A percentile compares a stretch with the other conserved stretches of the same genome.
Evolutionary conservation across 2,329 filamentous ascomycete species (phyloP).

Genomic region (Aspergillus proliferans): DNA sequence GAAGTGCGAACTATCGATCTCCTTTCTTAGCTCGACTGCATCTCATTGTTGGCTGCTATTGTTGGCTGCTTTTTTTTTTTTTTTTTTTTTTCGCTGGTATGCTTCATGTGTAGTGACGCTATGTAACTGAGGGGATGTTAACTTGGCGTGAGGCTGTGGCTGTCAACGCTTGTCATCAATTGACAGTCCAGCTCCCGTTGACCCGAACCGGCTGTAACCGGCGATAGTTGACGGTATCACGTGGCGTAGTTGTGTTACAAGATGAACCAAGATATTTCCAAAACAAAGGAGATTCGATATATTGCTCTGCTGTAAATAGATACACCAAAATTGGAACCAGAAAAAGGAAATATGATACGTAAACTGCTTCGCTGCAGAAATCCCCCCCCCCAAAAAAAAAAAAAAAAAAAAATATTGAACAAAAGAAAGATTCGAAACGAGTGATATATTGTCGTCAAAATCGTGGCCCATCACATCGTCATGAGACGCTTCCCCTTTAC

Average conservation of each 20-base stretch:
- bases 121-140: too few species aligned
- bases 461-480: slow-evolving; percentile 20
- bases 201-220: too few species aligned
- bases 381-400: not conserved
- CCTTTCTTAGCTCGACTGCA: not conserved
- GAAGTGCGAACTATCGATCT: slow-evolving; percentile 12
- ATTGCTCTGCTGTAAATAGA: not conserved
- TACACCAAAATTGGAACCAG: not conserved
- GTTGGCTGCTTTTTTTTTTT: too few species aligned
- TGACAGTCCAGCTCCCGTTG: too few species aligned
- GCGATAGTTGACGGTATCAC: too few species aligned
- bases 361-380: not conserved
- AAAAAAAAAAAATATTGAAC: not conserved
- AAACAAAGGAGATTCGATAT: not conserved
- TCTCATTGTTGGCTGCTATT: too few species aligned
- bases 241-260: too few species aligned
- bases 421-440: slow-evolving; percentile 5
- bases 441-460: slow-evolving; percentile 13
- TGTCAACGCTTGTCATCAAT: too few species aligned
- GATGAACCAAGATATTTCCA: not conserved
- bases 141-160: too few species aligned
- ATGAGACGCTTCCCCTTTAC: slow-evolving; percentile 8
- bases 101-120: too few species aligned
- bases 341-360: not conserved
- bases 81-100: not conserved